Conservation (phyloP, 768 basidiomycete genomes). For the Neoboletus brunneissimus region DNA sequence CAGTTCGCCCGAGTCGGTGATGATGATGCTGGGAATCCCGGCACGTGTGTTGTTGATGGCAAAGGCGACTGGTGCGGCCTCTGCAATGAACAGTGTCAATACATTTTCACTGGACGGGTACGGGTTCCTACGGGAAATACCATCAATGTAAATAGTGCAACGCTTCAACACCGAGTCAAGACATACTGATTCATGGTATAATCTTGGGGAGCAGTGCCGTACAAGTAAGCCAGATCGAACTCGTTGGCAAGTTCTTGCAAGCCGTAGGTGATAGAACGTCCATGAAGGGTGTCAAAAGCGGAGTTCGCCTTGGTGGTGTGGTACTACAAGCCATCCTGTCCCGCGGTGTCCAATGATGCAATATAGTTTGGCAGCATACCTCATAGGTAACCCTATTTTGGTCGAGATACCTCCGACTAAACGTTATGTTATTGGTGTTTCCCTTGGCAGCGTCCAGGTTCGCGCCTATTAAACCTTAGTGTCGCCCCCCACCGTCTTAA, state of each 20-base stretch:
- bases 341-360: not conserved
- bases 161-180: not conserved
- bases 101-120: constrained; percentile 61
- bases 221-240: constrained; percentile 62
- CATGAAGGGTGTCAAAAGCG: constrained; percentile 61
- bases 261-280: constrained; percentile 52
- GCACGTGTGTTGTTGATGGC: constrained; percentile 63
- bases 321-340: constrained; percentile 41
- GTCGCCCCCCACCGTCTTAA: not conserved
- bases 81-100: constrained; percentile 53
- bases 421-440: constrained; percentile 51
- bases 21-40: constrained; percentile 57
- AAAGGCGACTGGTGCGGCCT: constrained; percentile 55
- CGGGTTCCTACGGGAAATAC: constrained; percentile 42
- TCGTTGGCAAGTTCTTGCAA: constrained; percentile 48
- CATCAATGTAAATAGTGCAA: not conserved
- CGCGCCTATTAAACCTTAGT: constrained; percentile 36
- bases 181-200: constrained; percentile 63
- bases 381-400: constrained; percentile 76
- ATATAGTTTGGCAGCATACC: constrained; percentile 32
- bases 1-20: constrained; percentile 60
- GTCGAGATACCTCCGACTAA: constrained; percentile 76
- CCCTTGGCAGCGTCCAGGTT: constrained; percentile 41
- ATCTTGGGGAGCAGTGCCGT: constrained; percentile 74
- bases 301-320: constrained; percentile 52